Evolutionary conservation across 2,329 filamentous ascomycete species (phyloP).

Genomic region (Ophiostoma sp.): DNA sequence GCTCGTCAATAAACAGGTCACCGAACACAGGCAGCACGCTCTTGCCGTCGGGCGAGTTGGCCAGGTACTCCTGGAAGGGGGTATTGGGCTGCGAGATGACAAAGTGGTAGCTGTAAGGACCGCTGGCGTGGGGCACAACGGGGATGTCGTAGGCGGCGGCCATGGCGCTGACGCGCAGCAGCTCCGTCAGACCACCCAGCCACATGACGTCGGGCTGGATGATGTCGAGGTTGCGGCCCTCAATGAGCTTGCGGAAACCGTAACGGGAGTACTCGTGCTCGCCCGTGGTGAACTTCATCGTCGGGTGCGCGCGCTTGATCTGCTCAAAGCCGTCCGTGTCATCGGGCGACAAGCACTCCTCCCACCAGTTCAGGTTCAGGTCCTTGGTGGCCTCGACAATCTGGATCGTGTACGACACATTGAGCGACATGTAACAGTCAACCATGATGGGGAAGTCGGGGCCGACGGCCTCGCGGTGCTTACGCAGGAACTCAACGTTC

Average conservation of each 20-base stretch:
- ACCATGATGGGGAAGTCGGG: slow-evolving; percentile 92
- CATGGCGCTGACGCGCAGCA: slow-evolving; percentile 85
- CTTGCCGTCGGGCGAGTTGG: slow-evolving; percentile 88
- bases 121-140: slow-evolving; percentile 91
- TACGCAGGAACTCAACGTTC: slow-evolving; percentile 85
- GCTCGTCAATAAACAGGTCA: slow-evolving; percentile 86
- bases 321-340: slow-evolving; percentile 88
- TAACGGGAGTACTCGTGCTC: slow-evolving; percentile 95
- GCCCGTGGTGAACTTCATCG: slow-evolving; percentile 90
- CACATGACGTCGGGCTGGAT: slow-evolving; percentile 98
- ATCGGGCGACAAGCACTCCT: slow-evolving; percentile 88
- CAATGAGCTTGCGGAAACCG: slow-evolving; percentile 91
- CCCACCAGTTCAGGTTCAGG: slow-evolving; percentile 95
- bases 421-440: slow-evolving; percentile 96
- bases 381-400: slow-evolving; percentile 80
- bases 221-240: slow-evolving; percentile 89
- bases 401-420: slow-evolving; percentile 89
- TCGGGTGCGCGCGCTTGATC: slow-evolving; percentile 87
- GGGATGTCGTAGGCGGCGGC: slow-evolving; percentile 92
- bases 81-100: slow-evolving; percentile 91
- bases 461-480: slow-evolving; percentile 80
- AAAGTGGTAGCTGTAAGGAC: slow-evolving; percentile 94
- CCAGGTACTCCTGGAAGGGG: slow-evolving; percentile 94
- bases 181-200: slow-evolving; percentile 89
- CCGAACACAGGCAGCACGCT: slow-evolving; percentile 90